Percentiles rank a stretch among this genome's conserved stretches.
Evolutionary conservation across 257 asterid genomes (phyloP).

Genomic region (Pogostemon cablin): DNA sequence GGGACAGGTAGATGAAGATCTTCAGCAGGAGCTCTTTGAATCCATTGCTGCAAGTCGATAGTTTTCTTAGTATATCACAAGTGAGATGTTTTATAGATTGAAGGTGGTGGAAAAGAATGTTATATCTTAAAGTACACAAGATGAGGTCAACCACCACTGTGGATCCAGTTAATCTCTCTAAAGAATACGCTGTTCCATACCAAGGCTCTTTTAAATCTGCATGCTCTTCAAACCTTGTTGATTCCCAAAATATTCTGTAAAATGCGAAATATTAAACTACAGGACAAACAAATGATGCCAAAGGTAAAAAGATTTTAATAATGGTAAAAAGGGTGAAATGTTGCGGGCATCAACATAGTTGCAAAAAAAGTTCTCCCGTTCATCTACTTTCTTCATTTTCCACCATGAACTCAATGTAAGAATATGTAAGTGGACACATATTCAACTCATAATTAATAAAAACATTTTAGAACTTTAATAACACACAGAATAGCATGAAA

Average conservation of each 20-base stretch:
- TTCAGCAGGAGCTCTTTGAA: slow-evolving; percentile 65
- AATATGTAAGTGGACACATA: slow-evolving; percentile 9
- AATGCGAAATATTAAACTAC: slow-evolving; percentile 30
- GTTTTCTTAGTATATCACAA: slow-evolving; percentile 30
- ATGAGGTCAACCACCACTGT: slow-evolving; percentile 70
- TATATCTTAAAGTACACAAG: slow-evolving; percentile 27
- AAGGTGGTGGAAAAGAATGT: slow-evolving; percentile 20
- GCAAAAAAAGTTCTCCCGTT: slow-evolving; percentile 15
- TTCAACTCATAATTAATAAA: slow-evolving; percentile 22
- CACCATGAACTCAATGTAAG: slow-evolving; percentile 1
- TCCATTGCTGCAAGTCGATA: slow-evolving; percentile 69
- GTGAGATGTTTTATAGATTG: neutral
- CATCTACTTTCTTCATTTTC: neutral
- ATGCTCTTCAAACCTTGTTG: slow-evolving; percentile 79
- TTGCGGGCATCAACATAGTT: neutral
- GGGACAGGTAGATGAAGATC: slow-evolving; percentile 73
- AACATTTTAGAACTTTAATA: slow-evolving; percentile 6
- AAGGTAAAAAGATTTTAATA: neutral
- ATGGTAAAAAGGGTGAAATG: slow-evolving; percentile 6
- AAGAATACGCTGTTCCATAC: slow-evolving; percentile 89
- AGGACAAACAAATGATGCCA: slow-evolving; percentile 29
- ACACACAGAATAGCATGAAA: slow-evolving; percentile 16
- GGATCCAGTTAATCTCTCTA: slow-evolving; percentile 62
- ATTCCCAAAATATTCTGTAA: slow-evolving; percentile 93
- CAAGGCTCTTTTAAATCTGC: slow-evolving; percentile 76